These are phyloP conservation scores for Fusarium duplospermum DNA, from an alignment of 2,329 filamentous ascomycete genomes.

Conservation along the genomic window DNA sequence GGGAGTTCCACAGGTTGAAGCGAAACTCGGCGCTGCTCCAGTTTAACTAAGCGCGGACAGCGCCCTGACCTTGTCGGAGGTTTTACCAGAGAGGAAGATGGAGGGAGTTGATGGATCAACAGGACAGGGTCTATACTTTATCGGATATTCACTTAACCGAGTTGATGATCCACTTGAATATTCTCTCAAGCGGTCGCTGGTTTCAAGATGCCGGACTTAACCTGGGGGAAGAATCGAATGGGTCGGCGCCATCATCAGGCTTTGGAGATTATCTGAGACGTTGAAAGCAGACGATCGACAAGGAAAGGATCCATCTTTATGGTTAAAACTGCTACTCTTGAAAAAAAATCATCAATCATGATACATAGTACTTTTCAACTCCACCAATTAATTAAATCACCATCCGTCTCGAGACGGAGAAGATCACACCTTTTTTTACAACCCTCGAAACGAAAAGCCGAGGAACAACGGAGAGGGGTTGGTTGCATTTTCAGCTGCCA, in stretches of 20 bases:
- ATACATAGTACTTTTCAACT: background rate
- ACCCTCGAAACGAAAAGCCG: background rate
- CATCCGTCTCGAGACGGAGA: background rate
- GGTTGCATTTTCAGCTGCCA: background rate
- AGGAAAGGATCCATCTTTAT: background rate
- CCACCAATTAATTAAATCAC: background rate
- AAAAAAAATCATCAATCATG: background rate
- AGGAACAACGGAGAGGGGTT: background rate
- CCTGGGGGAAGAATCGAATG: slow-evolving; percentile 5
- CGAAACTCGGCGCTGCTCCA: background rate
- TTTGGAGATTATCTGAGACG: slow-evolving; percentile 1
- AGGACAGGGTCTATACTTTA: background rate
- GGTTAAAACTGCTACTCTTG: background rate
- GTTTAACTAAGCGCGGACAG: background rate
- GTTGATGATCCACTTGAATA: background rate
- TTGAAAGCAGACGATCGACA: background rate
- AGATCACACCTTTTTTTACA: background rate
- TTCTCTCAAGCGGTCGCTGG: background rate
- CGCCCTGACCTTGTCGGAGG: background rate
- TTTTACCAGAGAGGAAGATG: background rate
- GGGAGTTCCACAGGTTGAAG: background rate
- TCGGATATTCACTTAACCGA: background rate
- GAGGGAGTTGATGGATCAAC: background rate
- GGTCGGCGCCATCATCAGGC: background rate
- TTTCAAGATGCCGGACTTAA: background rate